Percentiles rank a stretch among this genome's conserved stretches.
Conservation (phyloP, 805 yeast genomes). For the Saccharomyces cerevisiae region DNA sequence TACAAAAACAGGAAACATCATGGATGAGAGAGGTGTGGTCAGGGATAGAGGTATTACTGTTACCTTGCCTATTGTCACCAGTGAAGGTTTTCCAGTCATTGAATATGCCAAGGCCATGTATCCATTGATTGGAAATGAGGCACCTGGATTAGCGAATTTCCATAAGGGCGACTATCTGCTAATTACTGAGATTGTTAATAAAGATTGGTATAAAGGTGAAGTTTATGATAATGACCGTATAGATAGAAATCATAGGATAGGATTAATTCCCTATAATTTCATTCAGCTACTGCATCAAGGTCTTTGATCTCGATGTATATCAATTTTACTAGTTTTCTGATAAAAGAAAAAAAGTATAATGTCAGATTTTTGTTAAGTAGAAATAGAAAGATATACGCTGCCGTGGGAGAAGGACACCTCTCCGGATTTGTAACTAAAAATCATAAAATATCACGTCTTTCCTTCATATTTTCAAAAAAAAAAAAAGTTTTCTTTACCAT, state of each 20-base stretch:
- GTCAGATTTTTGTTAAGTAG: not conserved
- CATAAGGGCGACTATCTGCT: constrained; percentile 26
- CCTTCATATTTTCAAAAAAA: not conserved
- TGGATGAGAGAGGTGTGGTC: constrained; percentile 16
- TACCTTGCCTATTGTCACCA: constrained; percentile 24
- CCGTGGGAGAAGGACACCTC: not conserved
- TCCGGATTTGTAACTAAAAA: not conserved
- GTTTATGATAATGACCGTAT: constrained; percentile 24
- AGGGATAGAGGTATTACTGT: constrained; percentile 27
- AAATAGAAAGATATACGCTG: not conserved
- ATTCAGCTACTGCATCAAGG: constrained; percentile 9
- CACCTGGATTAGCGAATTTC: constrained; percentile 25
- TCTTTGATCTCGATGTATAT: not conserved
- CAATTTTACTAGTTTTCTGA: not conserved
- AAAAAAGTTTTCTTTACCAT: no score
- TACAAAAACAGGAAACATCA: constrained; percentile 10
- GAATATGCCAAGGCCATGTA: constrained; percentile 28
- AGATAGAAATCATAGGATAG: constrained; percentile 12
- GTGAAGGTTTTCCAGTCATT: constrained; percentile 21
- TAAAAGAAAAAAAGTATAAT: not conserved
- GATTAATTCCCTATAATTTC: constrained; percentile 24
- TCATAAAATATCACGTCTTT: not conserved
- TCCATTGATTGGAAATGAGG: constrained; percentile 23
- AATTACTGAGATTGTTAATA: constrained; percentile 23
- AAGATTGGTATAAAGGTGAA: constrained; percentile 31